These are phyloP conservation scores for Pyrenochaeta sp. DNA, from an alignment of 2,329 filamentous ascomycete species.

Conservation along the genomic window DNA sequence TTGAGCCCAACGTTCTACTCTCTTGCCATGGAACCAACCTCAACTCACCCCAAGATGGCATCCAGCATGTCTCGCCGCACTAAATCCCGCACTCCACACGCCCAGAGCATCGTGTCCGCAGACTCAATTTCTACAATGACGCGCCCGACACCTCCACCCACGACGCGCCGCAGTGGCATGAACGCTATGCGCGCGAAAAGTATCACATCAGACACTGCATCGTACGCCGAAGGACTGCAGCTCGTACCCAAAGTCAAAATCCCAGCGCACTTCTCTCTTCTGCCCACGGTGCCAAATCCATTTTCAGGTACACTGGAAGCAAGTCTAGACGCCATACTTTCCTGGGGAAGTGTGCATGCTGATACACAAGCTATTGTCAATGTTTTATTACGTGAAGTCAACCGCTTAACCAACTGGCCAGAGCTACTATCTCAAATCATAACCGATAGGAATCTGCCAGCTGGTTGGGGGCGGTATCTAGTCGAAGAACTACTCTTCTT, in stretches of 20 bases:
- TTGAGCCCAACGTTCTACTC: too few species aligned
- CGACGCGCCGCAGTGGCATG: background rate
- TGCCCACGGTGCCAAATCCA: slow-evolving; percentile 32
- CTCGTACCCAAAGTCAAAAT: background rate
- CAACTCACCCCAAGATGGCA: background rate
- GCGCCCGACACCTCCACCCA: slow-evolving; percentile 1
- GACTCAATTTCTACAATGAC: slow-evolving; percentile 5
- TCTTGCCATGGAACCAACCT: too few species aligned
- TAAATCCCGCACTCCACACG: slow-evolving; percentile 5
- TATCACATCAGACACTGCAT: background rate
- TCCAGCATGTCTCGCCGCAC: background rate
- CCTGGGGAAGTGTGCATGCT: slow-evolving; percentile 6
- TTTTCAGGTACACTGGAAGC: slow-evolving; percentile 32
- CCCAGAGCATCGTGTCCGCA: slow-evolving; percentile 11
- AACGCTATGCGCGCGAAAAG: background rate
- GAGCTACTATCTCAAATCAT: slow-evolving; percentile 7
- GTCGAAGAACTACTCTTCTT: slow-evolving; percentile 33
- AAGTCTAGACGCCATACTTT: slow-evolving; percentile 31
- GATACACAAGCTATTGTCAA: slow-evolving; percentile 4
- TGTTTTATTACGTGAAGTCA: slow-evolving; percentile 11
- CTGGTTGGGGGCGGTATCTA: slow-evolving; percentile 2
- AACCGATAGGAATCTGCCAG: background rate
- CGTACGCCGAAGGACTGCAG: background rate
- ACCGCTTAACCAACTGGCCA: slow-evolving; percentile 22
- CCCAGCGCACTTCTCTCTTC: slow-evolving; percentile 22